phyloP scores from a whole-genome alignment of 1,284 basidiomycete species.

The Pholiota adiposa region DNA sequence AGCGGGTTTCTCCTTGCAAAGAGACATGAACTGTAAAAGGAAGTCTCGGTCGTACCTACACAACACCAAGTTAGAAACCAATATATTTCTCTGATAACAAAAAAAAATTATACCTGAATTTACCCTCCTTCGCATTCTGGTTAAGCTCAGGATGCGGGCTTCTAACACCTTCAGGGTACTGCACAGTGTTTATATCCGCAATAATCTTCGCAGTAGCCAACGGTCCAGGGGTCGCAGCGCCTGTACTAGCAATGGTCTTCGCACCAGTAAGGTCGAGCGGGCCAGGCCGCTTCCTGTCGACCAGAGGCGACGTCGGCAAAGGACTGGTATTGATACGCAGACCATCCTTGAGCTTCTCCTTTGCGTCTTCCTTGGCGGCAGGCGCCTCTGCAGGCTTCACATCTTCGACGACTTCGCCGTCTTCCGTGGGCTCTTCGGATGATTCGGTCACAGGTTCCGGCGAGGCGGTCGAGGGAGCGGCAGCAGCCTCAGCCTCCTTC shows the following conservation, averaged over 20 bases:
- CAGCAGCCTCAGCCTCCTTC: constrained; percentile 29
- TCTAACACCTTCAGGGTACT: constrained; percentile 85
- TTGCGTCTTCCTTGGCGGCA: constrained; percentile 31
- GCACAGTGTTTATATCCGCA: constrained; percentile 78
- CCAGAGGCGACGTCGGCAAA: constrained; percentile 33
- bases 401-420: constrained; percentile 37
- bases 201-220: constrained; percentile 81
- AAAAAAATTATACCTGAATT: constrained; percentile 71
- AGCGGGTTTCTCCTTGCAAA: constrained; percentile 95
- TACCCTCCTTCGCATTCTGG: constrained; percentile 81
- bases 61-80: background rate
- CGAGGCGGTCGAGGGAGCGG: constrained; percentile 7
- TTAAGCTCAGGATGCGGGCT: constrained; percentile 91
- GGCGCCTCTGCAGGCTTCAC: constrained; percentile 40
- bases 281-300: constrained; percentile 62
- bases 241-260: constrained; percentile 40
- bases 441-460: background rate
- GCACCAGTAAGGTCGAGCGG: constrained; percentile 69
- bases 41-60: constrained; percentile 96
- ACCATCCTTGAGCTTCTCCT: constrained; percentile 49
- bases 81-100: background rate
- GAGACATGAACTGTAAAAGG: constrained; percentile 94
- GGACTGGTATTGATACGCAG: constrained; percentile 65
- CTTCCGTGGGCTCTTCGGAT: constrained; percentile 28
- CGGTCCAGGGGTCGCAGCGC: constrained; percentile 55